phyloP scores from a whole-genome alignment of 805 yeast species.

The Metschnikowia peoriensis region DNA sequence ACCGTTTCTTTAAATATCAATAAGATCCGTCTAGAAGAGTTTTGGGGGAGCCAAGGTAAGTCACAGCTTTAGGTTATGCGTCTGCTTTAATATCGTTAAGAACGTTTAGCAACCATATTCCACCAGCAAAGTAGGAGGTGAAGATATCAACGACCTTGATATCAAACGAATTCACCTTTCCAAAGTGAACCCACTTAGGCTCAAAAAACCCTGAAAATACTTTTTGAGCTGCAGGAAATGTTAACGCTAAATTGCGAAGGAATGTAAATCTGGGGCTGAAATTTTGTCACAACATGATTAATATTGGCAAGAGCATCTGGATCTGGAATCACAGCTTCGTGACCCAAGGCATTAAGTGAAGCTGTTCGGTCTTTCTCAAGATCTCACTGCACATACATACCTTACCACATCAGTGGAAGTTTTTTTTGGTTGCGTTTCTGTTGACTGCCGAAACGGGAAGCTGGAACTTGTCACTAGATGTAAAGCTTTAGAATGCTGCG shows the following conservation, averaged over 20 bases:
- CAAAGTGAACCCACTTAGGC: slow-evolving; percentile 36
- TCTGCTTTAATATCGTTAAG: slow-evolving; percentile 39
- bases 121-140: slow-evolving; percentile 39
- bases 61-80: slow-evolving; percentile 27
- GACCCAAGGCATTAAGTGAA: slow-evolving; percentile 35
- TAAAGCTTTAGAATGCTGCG: slow-evolving; percentile 42
- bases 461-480: slow-evolving; percentile 40
- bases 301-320: slow-evolving; percentile 31
- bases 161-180: slow-evolving; percentile 41
- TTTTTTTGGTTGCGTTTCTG: slow-evolving; percentile 36
- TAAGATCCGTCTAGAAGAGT: slow-evolving; percentile 18
- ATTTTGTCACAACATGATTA: slow-evolving; percentile 37
- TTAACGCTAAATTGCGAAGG: slow-evolving; percentile 40
- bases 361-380: slow-evolving; percentile 22
- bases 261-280: slow-evolving; percentile 46
- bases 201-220: slow-evolving; percentile 35
- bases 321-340: slow-evolving; percentile 47
- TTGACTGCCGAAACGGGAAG: slow-evolving; percentile 54
- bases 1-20: slow-evolving; percentile 49
- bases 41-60: slow-evolving; percentile 44
- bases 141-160: slow-evolving; percentile 47
- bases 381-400: slow-evolving; percentile 39
- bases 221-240: slow-evolving; percentile 23
- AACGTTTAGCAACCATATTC: slow-evolving; percentile 13
- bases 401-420: slow-evolving; percentile 35